Evolutionary conservation across 2,329 filamentous ascomycete species (phyloP), one percentile per base, ranked within the genome.

Genomic region (Colletotrichum kahawae): DNA sequence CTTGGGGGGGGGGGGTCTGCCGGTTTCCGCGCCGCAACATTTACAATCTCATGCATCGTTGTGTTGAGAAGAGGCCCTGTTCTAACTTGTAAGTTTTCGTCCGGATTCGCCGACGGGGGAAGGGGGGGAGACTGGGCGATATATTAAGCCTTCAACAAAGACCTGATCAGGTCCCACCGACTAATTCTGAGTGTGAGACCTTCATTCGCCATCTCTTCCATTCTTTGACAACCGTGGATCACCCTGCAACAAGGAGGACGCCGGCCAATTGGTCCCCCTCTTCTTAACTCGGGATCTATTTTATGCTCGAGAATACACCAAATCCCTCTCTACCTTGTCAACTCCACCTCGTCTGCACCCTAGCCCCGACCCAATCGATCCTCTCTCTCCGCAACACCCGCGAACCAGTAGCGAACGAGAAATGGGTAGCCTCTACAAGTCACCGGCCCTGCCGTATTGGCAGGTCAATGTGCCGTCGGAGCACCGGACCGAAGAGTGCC

Each of bases 381-480:
- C 18, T 29, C 24, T 38, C 12, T 16, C 18, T 14, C n/a, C 4
- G 51, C 27, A 38, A 60, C 57, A 31, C 7, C 18, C n/a, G 16
- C 57, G 57, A 60, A 36, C 21, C 9, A 57, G 21, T 57, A 57
- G 54, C 21, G 54, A 29, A 33, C 18, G 57, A 36, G 29, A 60
- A 34, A 60, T 75, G 74, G 74, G 71, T 21, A 74, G 74, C 71
- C 38, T 75, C 43, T 54, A 43, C 62, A 57, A 66, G 16, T 51
- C 60, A 14, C 51, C 72, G 36, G 31, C 66, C 31, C 34, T 86
- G 78, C 93, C 93, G 1, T 98, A 93, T 86, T 98, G 95, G 95
- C 93, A 96, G 77, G 89, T 94, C 83, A 98, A 98, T 83, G 86
- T 97, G 18, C 92, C 94, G 0, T 84, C 86, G 43, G 82, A 87